Base-by-base conservation (phyloP, 2,329 filamentous ascomycete genomes). In the Claviceps fusiformis region DNA sequence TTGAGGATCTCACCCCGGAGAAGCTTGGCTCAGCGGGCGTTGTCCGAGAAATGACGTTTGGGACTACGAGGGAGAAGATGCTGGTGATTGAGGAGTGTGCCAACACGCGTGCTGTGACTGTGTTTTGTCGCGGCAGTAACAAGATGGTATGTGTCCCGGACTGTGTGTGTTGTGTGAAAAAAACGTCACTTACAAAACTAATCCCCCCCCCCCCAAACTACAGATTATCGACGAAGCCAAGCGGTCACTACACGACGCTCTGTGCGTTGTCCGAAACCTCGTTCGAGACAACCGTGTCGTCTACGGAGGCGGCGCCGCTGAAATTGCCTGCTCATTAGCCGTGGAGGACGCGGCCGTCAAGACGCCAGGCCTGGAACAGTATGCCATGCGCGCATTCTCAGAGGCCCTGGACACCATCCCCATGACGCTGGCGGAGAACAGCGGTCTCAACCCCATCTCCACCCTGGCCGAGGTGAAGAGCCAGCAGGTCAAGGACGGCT, bases 151-250 rank as follows among this genome's bases (percentile, higher is more conserved):
- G 24, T 68, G 79, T 71, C 19, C 2, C 5, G 27, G 24, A 24
- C 2, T 24, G 24, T 24, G 24, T 24, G 31, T 33, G 31, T 33
- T 33, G 31, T 19, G 29, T 41, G 19, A 13, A 15, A 51, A n/a
- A 35, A 11, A 51, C 13, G 13, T 37, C 11, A 13, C 11, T 29
- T 11, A 17, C 7, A 43, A 29, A 11, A 48, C 49, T 55, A 39
- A 55, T n/a, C 1, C 19, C 6, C 37, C 5, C 19, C 13, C 33
- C 33, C n/a, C n/a, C n/a, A n/a, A n/a, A n/a, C n/a, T n/a, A 2
- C 61, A 95, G 88, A 95, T 98, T 70, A 97, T 98, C 69, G 95
- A 98, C 68, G 95, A 98, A 73, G 95, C 95, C 54, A 96, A 96
- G 77, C 85, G 95, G 64, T 97, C 93, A 51, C 80, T 98, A 57